Base-by-base conservation (phyloP, 1,284 basidiomycete genomes). In the Cronartium ribicola region DNA sequence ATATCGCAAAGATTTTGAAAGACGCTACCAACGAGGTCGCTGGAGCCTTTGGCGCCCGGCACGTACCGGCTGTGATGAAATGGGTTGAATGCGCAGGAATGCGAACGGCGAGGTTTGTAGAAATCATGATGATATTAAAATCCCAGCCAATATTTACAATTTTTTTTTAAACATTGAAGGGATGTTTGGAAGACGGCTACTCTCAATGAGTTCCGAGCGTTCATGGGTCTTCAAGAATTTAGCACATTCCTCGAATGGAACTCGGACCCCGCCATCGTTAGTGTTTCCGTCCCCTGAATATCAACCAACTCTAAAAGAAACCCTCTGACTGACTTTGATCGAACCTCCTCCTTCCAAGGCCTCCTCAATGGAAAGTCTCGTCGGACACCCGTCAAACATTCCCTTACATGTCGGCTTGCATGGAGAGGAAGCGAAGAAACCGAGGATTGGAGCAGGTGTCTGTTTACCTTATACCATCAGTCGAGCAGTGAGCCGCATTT, bases 11-110 rank as follows among this genome's bases (percentile, higher is more conserved):
- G 22, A 59, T 73, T 57, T 55, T 73, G 29, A 44, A 55, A 44
- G 71, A 73, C 40, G 20, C 71, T 41, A 73, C 64, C 7, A 22
- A 73, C 55, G 71, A 73, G 43, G 64, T 73, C n/a, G 71, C 71
- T 20, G 71, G 71, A 8, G 51, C 71, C 6, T 73, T 73, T 65
- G 64, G 64, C n/a, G 71, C 71, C 11, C 71, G 59, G 1, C 48
- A 66, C 14, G 48, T 59, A 29, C 71, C 71, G 5, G 71, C 64
- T 11, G 63, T 61, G 4, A 41, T 73, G 11, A 66, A 55, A 66
- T 73, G 71, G 71, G 57, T 73, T 55, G 71, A 73, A 44, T 73
- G 71, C 51, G 51, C 66, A 73, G 71, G 71, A 62, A 73, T 73
- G 71, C 71, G 71, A 17, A 73, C 64, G 5, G 63, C 71, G n/a